Evolutionary conservation across 2,329 filamentous ascomycete genomes (phyloP).

Genomic region (Ambrosiella cleistominuta): DNA sequence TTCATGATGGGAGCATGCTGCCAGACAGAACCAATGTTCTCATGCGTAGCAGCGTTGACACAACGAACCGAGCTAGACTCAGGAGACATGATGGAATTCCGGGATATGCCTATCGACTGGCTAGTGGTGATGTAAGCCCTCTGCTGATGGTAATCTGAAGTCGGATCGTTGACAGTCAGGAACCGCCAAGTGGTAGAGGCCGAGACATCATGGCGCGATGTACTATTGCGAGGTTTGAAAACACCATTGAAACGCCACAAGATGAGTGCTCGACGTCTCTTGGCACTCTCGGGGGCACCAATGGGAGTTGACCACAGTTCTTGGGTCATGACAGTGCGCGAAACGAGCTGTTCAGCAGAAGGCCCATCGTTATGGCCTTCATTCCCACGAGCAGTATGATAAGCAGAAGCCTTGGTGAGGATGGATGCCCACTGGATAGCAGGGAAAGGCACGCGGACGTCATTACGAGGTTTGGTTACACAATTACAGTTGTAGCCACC

Average conservation of each 20-base stretch:
- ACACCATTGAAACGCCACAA: slow-evolving; percentile 44
- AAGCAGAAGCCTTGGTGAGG: slow-evolving; percentile 37
- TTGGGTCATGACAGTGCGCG: slow-evolving; percentile 44
- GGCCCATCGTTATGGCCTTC: slow-evolving; percentile 18
- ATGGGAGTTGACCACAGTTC: slow-evolving; percentile 42
- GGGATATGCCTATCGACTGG: slow-evolving; percentile 1
- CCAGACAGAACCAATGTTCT: slow-evolving; percentile 7
- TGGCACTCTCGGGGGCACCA: slow-evolving; percentile 17
- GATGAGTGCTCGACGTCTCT: slow-evolving; percentile 38
- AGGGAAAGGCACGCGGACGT: slow-evolving; percentile 39
- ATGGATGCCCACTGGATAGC: slow-evolving; percentile 41
- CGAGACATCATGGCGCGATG: slow-evolving; percentile 12
- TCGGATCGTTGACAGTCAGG: slow-evolving; percentile 41
- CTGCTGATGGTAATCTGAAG: slow-evolving; percentile 40
- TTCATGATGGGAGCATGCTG: slow-evolving; percentile 6
- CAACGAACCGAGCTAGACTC: slow-evolving; percentile 21
- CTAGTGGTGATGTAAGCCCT: slow-evolving; percentile 18
- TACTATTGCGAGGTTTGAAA: slow-evolving; percentile 23
- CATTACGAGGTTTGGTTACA: slow-evolving; percentile 27
- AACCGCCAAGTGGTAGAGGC: slow-evolving; percentile 39
- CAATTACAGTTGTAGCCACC: slow-evolving; percentile 33
- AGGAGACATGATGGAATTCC: slow-evolving; percentile 35
- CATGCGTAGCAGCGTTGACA: neutral
- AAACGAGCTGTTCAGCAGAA: slow-evolving; percentile 12
- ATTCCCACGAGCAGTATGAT: slow-evolving; percentile 26